Evolutionary conservation across 306 rosid genomes (phyloP), one percentile per base, ranked within the genome.

Genomic region (Fagus sylvatica): DNA sequence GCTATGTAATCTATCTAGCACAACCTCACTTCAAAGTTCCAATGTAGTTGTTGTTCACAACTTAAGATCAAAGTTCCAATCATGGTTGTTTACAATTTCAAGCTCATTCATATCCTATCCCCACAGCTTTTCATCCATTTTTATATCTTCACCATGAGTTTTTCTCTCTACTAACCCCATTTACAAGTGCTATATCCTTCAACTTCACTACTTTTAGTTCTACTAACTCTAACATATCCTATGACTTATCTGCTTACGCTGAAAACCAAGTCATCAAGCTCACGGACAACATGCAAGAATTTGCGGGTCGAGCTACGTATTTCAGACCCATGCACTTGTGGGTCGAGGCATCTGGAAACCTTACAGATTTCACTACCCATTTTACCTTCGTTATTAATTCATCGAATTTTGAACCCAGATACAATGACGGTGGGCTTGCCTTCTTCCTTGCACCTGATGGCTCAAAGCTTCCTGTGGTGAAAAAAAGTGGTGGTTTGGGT

Each of bases 331-430:
- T 87, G 69, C 84, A 70, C 0, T 43, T 89, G 2, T 89, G 91
- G 91, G 76, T 85, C 67, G 81, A 80, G 28, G 40, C 56, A 28
- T 56, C 91, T 0, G 36, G 82, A 1, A 81, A 70, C 0, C 77
- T 87, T 60, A 11, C 88, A n/a, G 84, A 86, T 61, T 89, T 89
- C 76, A 73, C 53, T 22, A 85, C 93, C 22, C 77, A 80, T 16
- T 89, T 89, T 75, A 33, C 83, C 69, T 79, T 85, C 22, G n/a
- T 53, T 53, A 83, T 89, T 8, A 13, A 78, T 36, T 79, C 93
- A 5, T 33, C 65, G 0, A 15, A 56, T 2, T 22, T 22, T 22
- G 28, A 22, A 22, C 28, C 28, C 28, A 22, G 28, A 22, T 22
- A 22, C 8, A 1, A 75, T 73, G 90, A 51, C 19, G 87, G 85